Evolutionary conservation across 371 early-diverging fungal species (phyloP).

Genomic region (Haplosporangium sp.): DNA sequence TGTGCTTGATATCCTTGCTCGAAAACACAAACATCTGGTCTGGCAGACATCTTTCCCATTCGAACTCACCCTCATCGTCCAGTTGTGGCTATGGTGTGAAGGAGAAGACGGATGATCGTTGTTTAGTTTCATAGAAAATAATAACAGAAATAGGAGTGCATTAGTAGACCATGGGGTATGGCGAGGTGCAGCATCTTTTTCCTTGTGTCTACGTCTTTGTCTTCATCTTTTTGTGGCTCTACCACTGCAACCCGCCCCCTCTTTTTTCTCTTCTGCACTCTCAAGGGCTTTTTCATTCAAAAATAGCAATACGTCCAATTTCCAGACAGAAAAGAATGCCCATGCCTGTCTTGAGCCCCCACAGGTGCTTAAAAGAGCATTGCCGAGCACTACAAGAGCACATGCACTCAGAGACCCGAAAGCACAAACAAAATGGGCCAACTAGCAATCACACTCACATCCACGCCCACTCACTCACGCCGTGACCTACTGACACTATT

Average conservation of each 20-base stretch:
- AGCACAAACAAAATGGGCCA: no score
- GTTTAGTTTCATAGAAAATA: background rate
- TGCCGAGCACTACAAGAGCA: background rate
- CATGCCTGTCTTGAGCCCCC: background rate
- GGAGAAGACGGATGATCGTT: background rate
- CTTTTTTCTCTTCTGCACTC: background rate
- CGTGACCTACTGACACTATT: conserved; percentile 9
- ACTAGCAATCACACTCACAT: no score
- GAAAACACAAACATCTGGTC: conserved; percentile 97
- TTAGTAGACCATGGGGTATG: conserved; percentile 15
- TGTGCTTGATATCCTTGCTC: conserved; percentile 71
- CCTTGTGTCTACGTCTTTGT: background rate
- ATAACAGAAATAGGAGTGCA: conserved; percentile 19
- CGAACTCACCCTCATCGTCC: conserved; percentile 69
- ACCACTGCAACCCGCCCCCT: background rate
- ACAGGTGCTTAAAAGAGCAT: background rate
- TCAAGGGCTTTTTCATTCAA: background rate
- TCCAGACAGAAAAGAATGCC: no score
- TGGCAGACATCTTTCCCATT: conserved; percentile 85
- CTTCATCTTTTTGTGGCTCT: no score
- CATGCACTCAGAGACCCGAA: no score
- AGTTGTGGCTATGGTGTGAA: conserved; percentile 15
- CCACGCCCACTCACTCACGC: no score
- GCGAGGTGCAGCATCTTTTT: background rate
- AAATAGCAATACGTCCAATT: background rate